phyloP scores from a whole-genome alignment of 2,329 filamentous ascomycete genomes.

The Apiospora aurea region DNA sequence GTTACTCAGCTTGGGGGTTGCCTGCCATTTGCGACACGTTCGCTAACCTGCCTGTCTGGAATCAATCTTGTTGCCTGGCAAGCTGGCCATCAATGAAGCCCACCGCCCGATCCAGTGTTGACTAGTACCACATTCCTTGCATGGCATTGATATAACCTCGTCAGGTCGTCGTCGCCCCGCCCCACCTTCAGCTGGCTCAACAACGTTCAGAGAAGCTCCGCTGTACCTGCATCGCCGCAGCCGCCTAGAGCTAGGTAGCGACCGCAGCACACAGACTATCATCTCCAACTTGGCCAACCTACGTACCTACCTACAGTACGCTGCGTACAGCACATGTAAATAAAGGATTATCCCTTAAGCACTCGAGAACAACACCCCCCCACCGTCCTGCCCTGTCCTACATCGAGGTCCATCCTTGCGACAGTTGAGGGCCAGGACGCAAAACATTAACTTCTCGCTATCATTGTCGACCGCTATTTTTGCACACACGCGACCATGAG shows the following conservation, averaged over 20 bases:
- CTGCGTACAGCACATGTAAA: neutral
- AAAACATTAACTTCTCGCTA: neutral
- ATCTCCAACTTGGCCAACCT: neutral
- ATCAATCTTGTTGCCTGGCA: conserved; percentile 8
- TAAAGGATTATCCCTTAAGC: neutral
- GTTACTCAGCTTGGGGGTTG: neutral
- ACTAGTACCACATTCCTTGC: conserved; percentile 12
- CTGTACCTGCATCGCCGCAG: conserved; percentile 13
- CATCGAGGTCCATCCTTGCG: neutral
- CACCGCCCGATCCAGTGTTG: neutral
- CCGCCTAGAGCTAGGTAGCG: conserved; percentile 5
- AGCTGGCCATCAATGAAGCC: neutral
- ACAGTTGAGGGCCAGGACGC: neutral
- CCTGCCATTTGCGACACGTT: neutral
- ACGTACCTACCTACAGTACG: too few relatives aligned
- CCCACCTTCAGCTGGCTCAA: conserved; percentile 13
- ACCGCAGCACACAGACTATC: neutral
- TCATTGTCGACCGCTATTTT: neutral
- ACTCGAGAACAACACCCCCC: neutral
- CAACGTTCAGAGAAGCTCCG: neutral
- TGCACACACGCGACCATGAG: conserved; percentile 29
- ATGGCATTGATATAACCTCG: neutral
- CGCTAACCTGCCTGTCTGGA: neutral
- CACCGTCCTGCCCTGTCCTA: neutral
- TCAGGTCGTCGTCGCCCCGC: conserved; percentile 9